Evolutionary conservation across 257 asterid genomes (phyloP).

Genomic region (Solanum chiquidenum): DNA sequence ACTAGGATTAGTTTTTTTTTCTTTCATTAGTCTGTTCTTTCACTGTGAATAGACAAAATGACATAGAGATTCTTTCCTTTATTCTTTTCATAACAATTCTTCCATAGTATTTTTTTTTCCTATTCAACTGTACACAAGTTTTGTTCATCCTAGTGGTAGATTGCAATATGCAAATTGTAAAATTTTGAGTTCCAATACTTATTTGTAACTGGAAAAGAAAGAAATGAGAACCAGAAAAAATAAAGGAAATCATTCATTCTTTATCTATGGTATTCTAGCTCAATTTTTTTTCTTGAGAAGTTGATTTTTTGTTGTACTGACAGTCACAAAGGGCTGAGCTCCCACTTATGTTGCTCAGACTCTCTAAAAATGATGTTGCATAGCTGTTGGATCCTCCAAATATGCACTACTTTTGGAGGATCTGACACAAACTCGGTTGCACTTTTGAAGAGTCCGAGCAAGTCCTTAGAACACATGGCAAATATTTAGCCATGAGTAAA

Average conservation of each 20-base stretch:
- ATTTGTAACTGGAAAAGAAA: constrained; percentile 7
- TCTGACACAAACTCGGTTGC: not conserved
- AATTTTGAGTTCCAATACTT: constrained; percentile 13
- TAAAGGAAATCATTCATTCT: not conserved
- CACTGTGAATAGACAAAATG: constrained; percentile 38
- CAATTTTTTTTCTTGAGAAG: not conserved
- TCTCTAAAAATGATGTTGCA: not conserved
- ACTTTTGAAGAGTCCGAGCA: not conserved
- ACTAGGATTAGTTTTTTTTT: constrained; percentile 9
- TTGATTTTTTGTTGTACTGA: not conserved
- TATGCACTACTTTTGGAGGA: not conserved
- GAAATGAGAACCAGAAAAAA: not conserved
- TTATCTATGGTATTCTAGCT: not conserved
- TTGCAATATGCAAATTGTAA: constrained; percentile 23
- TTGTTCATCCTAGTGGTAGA: constrained; percentile 22
- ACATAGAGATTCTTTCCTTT: constrained; percentile 22
- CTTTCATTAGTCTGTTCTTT: constrained; percentile 23
- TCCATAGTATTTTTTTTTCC: not conserved
- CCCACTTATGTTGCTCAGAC: not conserved
- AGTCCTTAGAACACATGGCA: not conserved
- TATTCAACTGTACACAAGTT: constrained; percentile 26
- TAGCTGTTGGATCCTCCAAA: not conserved
- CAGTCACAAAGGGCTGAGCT: not conserved
- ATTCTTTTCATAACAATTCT: constrained; percentile 19
- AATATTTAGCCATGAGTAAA: not conserved